Percentiles rank a stretch among this genome's conserved stretches.
Conservation (phyloP, 2,329 filamentous ascomycete species). For the Apiospora marii region DNA sequence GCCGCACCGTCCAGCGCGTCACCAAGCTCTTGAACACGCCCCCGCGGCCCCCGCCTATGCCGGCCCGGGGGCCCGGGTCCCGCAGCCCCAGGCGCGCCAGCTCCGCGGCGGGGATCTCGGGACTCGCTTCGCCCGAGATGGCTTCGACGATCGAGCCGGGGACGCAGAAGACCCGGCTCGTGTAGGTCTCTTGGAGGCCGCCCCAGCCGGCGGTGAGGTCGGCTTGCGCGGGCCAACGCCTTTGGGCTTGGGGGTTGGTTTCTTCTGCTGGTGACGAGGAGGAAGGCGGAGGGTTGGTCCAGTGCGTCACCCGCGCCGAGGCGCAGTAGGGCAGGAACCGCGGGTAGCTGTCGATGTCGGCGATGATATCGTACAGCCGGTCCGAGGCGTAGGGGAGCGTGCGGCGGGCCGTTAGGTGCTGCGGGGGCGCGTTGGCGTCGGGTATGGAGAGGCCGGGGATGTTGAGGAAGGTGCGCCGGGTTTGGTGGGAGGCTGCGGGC, state of each 20-base stretch:
- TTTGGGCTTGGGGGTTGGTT: constrained; percentile 30
- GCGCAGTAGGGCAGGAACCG: constrained; percentile 93
- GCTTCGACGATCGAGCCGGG: constrained; percentile 79
- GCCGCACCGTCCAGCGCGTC: constrained; percentile 73
- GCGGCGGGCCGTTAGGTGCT: constrained; percentile 76
- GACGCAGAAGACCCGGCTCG: constrained; percentile 79
- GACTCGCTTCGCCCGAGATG: constrained; percentile 66
- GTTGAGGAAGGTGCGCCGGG: constrained; percentile 26
- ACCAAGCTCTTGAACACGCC: constrained; percentile 72
- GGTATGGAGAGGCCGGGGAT: constrained; percentile 24
- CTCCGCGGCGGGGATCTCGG: constrained; percentile 49
- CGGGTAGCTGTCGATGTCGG: constrained; percentile 85
- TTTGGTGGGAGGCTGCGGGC: neutral
- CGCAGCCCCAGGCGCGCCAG: constrained; percentile 39
- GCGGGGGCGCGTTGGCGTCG: constrained; percentile 43
- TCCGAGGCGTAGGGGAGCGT: constrained; percentile 76
- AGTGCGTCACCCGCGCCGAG: constrained; percentile 77
- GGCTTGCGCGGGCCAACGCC: constrained; percentile 75
- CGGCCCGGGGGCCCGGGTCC: constrained; percentile 27
- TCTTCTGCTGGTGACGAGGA: constrained; percentile 23
- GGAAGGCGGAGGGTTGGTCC: constrained; percentile 56
- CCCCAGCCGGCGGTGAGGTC: constrained; percentile 87
- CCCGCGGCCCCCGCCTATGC: constrained; percentile 37
- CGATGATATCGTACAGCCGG: constrained; percentile 83
- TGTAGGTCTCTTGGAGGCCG: constrained; percentile 83